Evolutionary conservation across 345 rosid species (phyloP).

Genomic region (Rhodamnia rubescens): DNA sequence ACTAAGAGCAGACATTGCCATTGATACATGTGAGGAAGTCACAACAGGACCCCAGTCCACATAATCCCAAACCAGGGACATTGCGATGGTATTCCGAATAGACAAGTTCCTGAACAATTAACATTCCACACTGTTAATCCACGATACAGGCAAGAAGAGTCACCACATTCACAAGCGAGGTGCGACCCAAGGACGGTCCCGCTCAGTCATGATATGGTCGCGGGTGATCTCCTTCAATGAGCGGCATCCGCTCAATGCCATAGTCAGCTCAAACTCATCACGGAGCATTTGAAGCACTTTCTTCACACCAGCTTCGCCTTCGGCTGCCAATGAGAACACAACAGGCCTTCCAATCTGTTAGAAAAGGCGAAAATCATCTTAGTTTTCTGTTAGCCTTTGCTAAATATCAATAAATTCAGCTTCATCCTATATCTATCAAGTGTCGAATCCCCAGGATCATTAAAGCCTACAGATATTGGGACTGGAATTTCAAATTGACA

Average conservation of each 20-base stretch:
- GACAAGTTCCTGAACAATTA: background rate
- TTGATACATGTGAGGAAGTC: background rate
- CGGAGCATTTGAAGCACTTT: slow-evolving; percentile 69
- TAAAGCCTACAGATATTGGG: background rate
- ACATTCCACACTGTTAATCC: background rate
- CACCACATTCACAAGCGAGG: slow-evolving; percentile 25
- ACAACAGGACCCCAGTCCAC: background rate
- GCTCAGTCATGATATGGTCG: slow-evolving; percentile 49
- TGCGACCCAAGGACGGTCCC: slow-evolving; percentile 46
- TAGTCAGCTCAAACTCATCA: slow-evolving; percentile 80
- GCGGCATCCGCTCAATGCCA: slow-evolving; percentile 87
- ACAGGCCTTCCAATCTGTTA: slow-evolving; percentile 85
- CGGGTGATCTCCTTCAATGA: slow-evolving; percentile 77
- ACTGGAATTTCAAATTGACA: background rate
- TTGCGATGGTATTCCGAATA: background rate
- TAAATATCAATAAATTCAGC: background rate
- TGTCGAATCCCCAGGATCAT: background rate
- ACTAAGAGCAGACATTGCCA: background rate
- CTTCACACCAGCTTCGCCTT: slow-evolving; percentile 64
- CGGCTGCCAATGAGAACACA: slow-evolving; percentile 70
- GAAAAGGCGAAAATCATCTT: background rate
- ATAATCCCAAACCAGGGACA: background rate
- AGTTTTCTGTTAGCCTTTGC: background rate
- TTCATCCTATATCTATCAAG: background rate
- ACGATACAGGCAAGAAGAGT: background rate